Percentiles rank a stretch among this genome's conserved stretches.
phyloP scores from a whole-genome alignment of 208 protist genomes.

The Leishmania braziliensis region DNA sequence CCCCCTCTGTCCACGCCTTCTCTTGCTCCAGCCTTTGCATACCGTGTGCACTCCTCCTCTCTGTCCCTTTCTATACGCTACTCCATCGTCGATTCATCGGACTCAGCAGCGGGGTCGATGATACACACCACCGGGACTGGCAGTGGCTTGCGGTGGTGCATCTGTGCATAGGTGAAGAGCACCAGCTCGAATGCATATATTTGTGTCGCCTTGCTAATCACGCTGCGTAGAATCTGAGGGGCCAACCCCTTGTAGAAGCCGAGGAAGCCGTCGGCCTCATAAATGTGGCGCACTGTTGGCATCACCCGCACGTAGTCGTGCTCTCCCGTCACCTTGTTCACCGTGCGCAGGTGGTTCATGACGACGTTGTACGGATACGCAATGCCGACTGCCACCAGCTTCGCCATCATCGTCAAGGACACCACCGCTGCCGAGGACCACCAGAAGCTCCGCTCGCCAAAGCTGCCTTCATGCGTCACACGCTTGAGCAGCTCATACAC shows the following conservation, averaged over 20 bases:
- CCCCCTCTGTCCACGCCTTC: not conserved
- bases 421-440: slow-evolving; percentile 69
- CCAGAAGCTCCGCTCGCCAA: slow-evolving; percentile 58
- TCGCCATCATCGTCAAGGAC: slow-evolving; percentile 81
- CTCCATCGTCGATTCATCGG: not conserved
- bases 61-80: not conserved
- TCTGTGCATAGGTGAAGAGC: slow-evolving; percentile 75
- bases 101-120: slow-evolving; percentile 21
- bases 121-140: slow-evolving; percentile 10
- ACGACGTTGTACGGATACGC: slow-evolving; percentile 93
- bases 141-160: slow-evolving; percentile 17
- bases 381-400: slow-evolving; percentile 68
- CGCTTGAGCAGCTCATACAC: slow-evolving; percentile 89
- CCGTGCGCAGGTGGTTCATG: slow-evolving; percentile 88
- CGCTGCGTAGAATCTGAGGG: slow-evolving; percentile 81
- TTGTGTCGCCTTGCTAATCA: slow-evolving; percentile 87
- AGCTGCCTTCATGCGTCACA: slow-evolving; percentile 58
- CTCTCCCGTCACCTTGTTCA: slow-evolving; percentile 78
- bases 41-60: not conserved
- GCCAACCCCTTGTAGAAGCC: slow-evolving; percentile 92
- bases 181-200: slow-evolving; percentile 89
- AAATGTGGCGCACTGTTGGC: slow-evolving; percentile 80
- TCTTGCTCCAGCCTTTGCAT: not conserved
- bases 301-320: slow-evolving; percentile 70
- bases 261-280: slow-evolving; percentile 64